These are phyloP conservation scores for Pseudocercospora vitis DNA, from an alignment of 2,329 filamentous ascomycete genomes.

Conservation along the genomic window DNA sequence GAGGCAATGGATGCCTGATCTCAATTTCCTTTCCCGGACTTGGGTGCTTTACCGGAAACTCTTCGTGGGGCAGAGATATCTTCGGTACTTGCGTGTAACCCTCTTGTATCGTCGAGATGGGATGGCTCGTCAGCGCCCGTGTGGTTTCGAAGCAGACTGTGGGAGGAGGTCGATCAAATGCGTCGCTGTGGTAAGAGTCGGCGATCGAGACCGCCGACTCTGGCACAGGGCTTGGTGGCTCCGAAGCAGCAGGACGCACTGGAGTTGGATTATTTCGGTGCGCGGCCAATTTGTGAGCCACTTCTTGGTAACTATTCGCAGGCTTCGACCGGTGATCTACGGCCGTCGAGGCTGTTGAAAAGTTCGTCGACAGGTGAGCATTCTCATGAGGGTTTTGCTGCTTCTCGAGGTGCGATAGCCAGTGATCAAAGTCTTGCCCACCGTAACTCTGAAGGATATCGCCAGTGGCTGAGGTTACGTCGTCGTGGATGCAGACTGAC, in stretches of 20 bases:
- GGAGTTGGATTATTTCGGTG: conserved; percentile 26
- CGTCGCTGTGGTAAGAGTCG: conserved; percentile 29
- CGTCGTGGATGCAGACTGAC: conserved; percentile 37
- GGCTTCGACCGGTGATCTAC: conserved; percentile 14
- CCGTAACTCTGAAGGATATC: conserved; percentile 24
- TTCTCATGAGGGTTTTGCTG: conserved; percentile 19
- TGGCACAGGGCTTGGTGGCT: conserved; percentile 34
- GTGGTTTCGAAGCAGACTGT: conserved; percentile 28
- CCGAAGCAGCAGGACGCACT: conserved; percentile 36
- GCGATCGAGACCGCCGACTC: conserved; percentile 32
- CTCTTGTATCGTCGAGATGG: conserved; percentile 12
- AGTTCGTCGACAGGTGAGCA: neutral
- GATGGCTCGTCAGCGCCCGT: conserved; percentile 28
- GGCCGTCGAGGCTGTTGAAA: conserved; percentile 2
- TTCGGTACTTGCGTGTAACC: conserved; percentile 16
- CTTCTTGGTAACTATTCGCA: conserved; percentile 25
- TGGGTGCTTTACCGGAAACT: conserved; percentile 33
- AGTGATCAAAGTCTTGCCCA: conserved; percentile 26
- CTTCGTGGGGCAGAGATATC: conserved; percentile 32
- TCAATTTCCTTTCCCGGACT: conserved; percentile 31
- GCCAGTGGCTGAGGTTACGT: conserved; percentile 25
- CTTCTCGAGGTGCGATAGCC: conserved; percentile 29
- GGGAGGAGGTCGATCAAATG: conserved; percentile 27
- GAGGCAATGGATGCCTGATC: conserved; percentile 35
- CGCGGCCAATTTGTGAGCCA: conserved; percentile 21